Evolutionary conservation across 768 basidiomycete genomes (phyloP).

Genomic region (Termitomyces sp.): DNA sequence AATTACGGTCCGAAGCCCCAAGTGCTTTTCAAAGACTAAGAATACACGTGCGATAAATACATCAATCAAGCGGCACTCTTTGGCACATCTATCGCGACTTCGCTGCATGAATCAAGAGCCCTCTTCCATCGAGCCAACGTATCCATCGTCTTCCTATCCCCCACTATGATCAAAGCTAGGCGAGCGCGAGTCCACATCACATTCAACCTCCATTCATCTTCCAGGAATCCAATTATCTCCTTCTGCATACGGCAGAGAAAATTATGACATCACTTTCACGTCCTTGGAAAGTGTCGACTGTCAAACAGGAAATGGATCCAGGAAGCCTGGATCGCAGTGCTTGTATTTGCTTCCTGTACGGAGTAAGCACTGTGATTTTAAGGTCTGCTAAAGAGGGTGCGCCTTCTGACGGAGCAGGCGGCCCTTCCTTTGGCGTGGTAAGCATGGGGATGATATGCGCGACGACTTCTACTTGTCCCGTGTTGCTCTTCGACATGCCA

Average conservation of each 20-base stretch:
- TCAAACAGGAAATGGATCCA: constrained; percentile 36
- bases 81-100: constrained; percentile 14
- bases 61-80: not conserved
- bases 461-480: constrained; percentile 52
- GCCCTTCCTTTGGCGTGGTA: constrained; percentile 19
- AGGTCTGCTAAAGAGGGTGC: constrained; percentile 14
- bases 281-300: constrained; percentile 65
- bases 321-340: constrained; percentile 39
- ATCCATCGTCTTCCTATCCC: constrained; percentile 48
- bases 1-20: too few relatives aligned
- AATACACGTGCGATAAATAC: not conserved
- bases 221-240: constrained; percentile 65
- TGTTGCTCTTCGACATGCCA: constrained; percentile 58
- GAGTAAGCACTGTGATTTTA: constrained; percentile 50
- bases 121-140: constrained; percentile 47
- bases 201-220: constrained; percentile 56
- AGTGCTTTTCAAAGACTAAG: too few relatives aligned
- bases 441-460: constrained; percentile 44
- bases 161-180: constrained; percentile 57
- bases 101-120: constrained; percentile 39
- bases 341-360: constrained; percentile 55
- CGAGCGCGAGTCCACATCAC: constrained; percentile 70
- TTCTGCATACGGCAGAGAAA: constrained; percentile 57
- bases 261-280: constrained; percentile 66
- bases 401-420: constrained; percentile 10